Percentiles rank a stretch among this genome's conserved stretches.
phyloP scores from a whole-genome alignment of 2,329 filamentous ascomycete genomes.

The Aspergillus eucalypticola region DNA sequence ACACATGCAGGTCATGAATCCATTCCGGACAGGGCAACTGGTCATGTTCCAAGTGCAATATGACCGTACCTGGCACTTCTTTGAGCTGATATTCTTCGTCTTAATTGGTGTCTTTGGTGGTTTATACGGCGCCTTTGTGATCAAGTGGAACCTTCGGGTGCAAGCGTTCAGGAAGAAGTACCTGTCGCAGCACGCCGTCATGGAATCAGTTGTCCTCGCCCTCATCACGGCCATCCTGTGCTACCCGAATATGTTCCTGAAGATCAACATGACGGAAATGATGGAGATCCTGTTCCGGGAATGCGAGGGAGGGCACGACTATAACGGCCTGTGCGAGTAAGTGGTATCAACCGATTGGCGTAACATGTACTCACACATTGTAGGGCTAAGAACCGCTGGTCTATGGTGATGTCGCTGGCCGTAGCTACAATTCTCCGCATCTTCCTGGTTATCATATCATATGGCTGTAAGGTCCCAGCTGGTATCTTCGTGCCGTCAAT shows the following conservation, averaged over 20 bases:
- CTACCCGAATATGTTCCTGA: slow-evolving; percentile 91
- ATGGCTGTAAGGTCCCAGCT: slow-evolving; percentile 95
- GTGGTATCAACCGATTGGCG: slow-evolving; percentile 21
- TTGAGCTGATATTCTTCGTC: slow-evolving; percentile 90
- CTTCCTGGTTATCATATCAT: slow-evolving; percentile 89
- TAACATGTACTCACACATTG: background rate
- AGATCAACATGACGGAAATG: slow-evolving; percentile 98
- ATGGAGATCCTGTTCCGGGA: slow-evolving; percentile 98
- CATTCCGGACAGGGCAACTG: slow-evolving; percentile 91
- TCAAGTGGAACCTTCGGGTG: slow-evolving; percentile 92
- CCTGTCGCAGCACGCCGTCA: slow-evolving; percentile 75
- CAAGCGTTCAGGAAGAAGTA: slow-evolving; percentile 95
- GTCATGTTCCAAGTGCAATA: slow-evolving; percentile 99
- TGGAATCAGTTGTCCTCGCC: slow-evolving; percentile 83
- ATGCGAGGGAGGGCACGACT: slow-evolving; percentile 85
- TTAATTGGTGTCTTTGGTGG: slow-evolving; percentile 90
- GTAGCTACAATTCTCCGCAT: slow-evolving; percentile 79
- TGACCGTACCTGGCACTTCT: slow-evolving; percentile 96
- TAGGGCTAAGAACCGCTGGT: slow-evolving; percentile 66
- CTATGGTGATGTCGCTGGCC: slow-evolving; percentile 75
- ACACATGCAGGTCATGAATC: slow-evolving; percentile 74
- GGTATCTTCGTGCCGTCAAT: slow-evolving; percentile 98
- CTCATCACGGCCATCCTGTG: slow-evolving; percentile 85
- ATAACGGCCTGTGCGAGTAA: slow-evolving; percentile 83
- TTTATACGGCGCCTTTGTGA: slow-evolving; percentile 92